Evolutionary conservation across 495 filamentous ascomycete genomes (phyloP).

Genomic region (Penicillium canescens): DNA sequence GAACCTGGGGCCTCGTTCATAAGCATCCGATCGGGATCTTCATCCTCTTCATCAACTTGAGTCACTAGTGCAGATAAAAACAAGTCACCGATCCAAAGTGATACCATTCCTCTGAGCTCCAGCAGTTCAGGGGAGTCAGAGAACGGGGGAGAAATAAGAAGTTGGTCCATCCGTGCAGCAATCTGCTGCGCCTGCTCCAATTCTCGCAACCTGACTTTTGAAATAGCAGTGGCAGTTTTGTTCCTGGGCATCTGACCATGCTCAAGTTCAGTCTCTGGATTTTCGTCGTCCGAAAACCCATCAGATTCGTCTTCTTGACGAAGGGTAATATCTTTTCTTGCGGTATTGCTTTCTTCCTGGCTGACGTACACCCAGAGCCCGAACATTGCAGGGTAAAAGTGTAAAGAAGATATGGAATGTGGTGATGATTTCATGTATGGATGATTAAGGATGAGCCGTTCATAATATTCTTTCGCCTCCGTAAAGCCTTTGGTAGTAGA

Average conservation of each 20-base stretch:
- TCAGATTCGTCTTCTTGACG: conserved; percentile 20
- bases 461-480: conserved; percentile 62
- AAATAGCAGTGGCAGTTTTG: conserved; percentile 21
- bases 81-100: conserved; percentile 68
- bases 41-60: conserved; percentile 11
- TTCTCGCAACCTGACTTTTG: conserved; percentile 30
- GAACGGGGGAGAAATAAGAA: conserved; percentile 65
- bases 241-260: conserved; percentile 7
- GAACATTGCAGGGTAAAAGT: conserved; percentile 70
- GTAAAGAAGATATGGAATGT: conserved; percentile 45
- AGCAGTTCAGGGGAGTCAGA: conserved; percentile 58
- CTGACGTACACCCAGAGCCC: conserved; percentile 64
- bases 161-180: conserved; percentile 60
- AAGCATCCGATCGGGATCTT: conserved; percentile 22
- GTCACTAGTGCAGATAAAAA: conserved; percentile 32
- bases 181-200: conserved; percentile 55
- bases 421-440: conserved; percentile 53
- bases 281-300: conserved; percentile 33
- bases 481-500: conserved; percentile 56
- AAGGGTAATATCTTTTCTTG: conserved; percentile 25
- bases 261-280: conserved; percentile 19
- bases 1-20: conserved; percentile 24
- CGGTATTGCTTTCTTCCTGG: conserved; percentile 47
- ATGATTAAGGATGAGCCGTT: conserved; percentile 66
- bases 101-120: conserved; percentile 64